Evolutionary conservation across 495 filamentous ascomycete species (phyloP).

Genomic region (Penicillium turbatum): DNA sequence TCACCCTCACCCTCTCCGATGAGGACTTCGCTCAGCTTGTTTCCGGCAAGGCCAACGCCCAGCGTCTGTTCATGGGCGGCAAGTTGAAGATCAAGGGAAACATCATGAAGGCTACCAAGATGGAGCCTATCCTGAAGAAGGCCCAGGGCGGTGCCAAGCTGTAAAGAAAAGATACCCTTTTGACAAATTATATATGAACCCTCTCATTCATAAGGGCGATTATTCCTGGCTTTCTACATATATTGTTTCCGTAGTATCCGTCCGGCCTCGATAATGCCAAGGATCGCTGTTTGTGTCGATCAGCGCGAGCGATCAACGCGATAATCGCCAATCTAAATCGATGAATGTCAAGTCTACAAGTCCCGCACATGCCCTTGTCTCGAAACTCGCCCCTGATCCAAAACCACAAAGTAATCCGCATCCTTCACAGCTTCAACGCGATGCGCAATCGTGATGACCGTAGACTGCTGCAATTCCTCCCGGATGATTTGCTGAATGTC

Average conservation of each 20-base stretch:
- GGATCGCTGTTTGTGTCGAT: conserved; percentile 14
- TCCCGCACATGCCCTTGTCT: conserved; percentile 35
- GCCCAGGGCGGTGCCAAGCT: conserved; percentile 82
- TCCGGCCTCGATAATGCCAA: conserved; percentile 27
- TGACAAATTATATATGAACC: conserved; percentile 6
- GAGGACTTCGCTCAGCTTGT: conserved; percentile 80
- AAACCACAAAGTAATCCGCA: conserved; percentile 66
- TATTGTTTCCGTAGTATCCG: conserved; percentile 55
- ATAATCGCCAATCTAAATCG: background rate
- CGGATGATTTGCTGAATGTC: conserved; percentile 71
- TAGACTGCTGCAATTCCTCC: conserved; percentile 70
- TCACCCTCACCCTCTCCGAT: conserved; percentile 80
- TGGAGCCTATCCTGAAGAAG: conserved; percentile 90
- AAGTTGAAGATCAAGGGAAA: conserved; percentile 98
- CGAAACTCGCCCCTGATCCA: conserved; percentile 59
- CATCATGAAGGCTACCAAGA: conserved; percentile 98
- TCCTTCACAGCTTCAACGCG: conserved; percentile 73
- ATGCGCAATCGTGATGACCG: conserved; percentile 85
- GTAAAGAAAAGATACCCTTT: conserved; percentile 49
- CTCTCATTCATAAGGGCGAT: background rate
- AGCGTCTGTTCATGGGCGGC: conserved; percentile 92
- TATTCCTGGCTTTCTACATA: conserved; percentile 51
- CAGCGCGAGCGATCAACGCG: background rate
- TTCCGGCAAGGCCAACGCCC: conserved; percentile 85
- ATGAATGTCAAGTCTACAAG: conserved; percentile 24